Evolutionary conservation across 345 rosid species (phyloP).

Genomic region (Cardamine resedifolia): DNA sequence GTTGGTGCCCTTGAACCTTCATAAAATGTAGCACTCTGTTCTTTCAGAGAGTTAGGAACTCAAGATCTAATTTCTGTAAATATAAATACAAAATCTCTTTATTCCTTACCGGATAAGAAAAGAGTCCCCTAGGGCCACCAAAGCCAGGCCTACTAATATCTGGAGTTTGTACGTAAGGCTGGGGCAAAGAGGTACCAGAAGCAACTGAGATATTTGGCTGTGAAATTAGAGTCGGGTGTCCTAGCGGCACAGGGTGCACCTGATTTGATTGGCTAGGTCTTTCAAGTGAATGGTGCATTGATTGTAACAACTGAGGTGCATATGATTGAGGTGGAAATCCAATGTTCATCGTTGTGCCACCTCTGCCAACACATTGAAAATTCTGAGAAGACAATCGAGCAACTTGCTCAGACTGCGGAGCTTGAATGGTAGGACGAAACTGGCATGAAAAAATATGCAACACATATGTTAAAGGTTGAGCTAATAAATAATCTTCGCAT

Average conservation of each 20-base stretch:
- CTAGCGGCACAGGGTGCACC: slow-evolving; percentile 54
- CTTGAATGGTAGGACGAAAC: slow-evolving; percentile 66
- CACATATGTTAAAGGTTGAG: slow-evolving; percentile 10
- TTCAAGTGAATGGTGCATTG: slow-evolving; percentile 62
- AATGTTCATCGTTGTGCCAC: slow-evolving; percentile 55
- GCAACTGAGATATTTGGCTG: slow-evolving; percentile 50
- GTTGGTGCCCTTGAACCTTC: slow-evolving; percentile 54
- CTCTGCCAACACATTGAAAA: slow-evolving; percentile 63
- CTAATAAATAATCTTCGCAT: slow-evolving; percentile 24
- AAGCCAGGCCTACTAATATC: slow-evolving; percentile 52
- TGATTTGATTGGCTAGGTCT: slow-evolving; percentile 63
- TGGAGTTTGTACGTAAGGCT: slow-evolving; percentile 52
- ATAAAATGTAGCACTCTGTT: slow-evolving; percentile 66
- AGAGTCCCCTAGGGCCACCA: slow-evolving; percentile 57
- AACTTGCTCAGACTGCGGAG: slow-evolving; percentile 67
- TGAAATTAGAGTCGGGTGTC: slow-evolving; percentile 49
- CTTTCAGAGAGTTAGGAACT: slow-evolving; percentile 21
- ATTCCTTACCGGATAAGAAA: slow-evolving; percentile 64
- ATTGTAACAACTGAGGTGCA: slow-evolving; percentile 61
- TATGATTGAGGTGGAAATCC: slow-evolving; percentile 71
- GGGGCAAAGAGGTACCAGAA: slow-evolving; percentile 55
- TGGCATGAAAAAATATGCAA: slow-evolving; percentile 40
- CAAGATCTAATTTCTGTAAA: slow-evolving; percentile 25
- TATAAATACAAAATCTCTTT: neutral
- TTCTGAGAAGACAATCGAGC: slow-evolving; percentile 62